These are phyloP conservation scores for Puccinellia tenuiflora DNA, from an alignment of 176 grass and related monocot genomes.

Conservation along the genomic window DNA sequence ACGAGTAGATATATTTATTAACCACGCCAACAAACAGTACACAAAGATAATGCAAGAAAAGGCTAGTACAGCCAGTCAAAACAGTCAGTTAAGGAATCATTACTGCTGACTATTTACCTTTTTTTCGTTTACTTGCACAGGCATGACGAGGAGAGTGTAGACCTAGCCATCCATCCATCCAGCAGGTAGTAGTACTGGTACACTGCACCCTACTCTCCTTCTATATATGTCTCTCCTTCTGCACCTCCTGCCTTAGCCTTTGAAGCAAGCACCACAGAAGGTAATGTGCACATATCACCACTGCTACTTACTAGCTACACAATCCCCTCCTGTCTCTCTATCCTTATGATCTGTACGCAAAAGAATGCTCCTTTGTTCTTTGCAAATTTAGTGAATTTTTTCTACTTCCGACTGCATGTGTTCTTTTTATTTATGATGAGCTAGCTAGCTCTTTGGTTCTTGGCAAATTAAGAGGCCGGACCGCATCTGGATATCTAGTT, in stretches of 20 bases:
- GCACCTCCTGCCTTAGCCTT: slow-evolving; percentile 46
- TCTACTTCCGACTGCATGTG: slow-evolving; percentile 17
- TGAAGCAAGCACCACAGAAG: slow-evolving; percentile 43
- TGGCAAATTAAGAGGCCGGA: neutral
- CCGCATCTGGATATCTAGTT: neutral
- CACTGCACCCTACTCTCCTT: slow-evolving; percentile 21
- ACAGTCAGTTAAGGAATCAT: neutral
- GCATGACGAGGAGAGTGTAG: neutral
- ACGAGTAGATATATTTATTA: no score
- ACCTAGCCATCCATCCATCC: neutral
- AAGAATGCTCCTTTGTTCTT: slow-evolving; percentile 22
- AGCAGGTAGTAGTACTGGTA: neutral
- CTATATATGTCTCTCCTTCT: slow-evolving; percentile 48
- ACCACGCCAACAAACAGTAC: no score
- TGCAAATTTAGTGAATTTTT: neutral
- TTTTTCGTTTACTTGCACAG: neutral
- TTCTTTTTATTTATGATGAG: neutral
- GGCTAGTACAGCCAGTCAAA: neutral
- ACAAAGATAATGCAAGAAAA: neutral
- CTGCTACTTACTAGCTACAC: neutral
- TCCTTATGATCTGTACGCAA: slow-evolving; percentile 25
- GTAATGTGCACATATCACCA: slow-evolving; percentile 20
- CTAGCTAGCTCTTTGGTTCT: neutral
- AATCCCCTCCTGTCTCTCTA: slow-evolving; percentile 5
- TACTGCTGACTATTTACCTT: neutral